Percentiles rank a stretch among this genome's conserved stretches.
Conservation (phyloP, 306 rosid species). For the Cucurbita ficifolia region DNA sequence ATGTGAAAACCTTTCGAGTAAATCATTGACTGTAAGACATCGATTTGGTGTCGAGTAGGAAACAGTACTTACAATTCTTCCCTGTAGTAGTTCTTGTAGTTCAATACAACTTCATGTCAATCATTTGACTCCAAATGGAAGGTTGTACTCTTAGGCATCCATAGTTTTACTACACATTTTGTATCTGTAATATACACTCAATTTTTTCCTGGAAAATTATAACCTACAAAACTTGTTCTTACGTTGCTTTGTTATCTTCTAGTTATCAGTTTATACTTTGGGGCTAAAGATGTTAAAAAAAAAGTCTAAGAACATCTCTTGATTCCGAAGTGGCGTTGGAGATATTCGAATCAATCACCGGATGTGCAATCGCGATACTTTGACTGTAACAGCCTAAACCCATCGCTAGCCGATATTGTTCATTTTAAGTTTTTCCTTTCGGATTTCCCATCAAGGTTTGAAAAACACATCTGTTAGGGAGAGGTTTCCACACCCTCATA, state of each 20-base stretch:
- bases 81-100: constrained; percentile 7
- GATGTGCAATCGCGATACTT: constrained; percentile 26
- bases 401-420: too few species aligned
- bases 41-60: background rate
- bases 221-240: background rate
- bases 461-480: too few species aligned
- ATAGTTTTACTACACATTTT: background rate
- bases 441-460: too few species aligned
- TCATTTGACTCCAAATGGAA: background rate
- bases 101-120: background rate
- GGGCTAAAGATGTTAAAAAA: too few species aligned
- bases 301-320: too few species aligned
- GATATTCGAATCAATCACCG: constrained; percentile 36
- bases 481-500: too few species aligned
- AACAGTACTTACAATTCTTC: constrained; percentile 2
- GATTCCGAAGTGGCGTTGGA: constrained; percentile 28
- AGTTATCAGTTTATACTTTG: too few species aligned
- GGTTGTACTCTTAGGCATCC: background rate
- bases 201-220: background rate
- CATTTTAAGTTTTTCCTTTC: too few species aligned
- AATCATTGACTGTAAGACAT: background rate
- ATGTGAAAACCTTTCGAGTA: background rate
- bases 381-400: too few species aligned
- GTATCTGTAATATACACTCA: constrained; percentile 5
- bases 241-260: background rate